A percentile compares a stretch with the other conserved stretches of the same genome.
These are phyloP conservation scores for Xylaria polymorpha DNA, from an alignment of 2,329 filamentous ascomycete species.

Conservation along the genomic window DNA sequence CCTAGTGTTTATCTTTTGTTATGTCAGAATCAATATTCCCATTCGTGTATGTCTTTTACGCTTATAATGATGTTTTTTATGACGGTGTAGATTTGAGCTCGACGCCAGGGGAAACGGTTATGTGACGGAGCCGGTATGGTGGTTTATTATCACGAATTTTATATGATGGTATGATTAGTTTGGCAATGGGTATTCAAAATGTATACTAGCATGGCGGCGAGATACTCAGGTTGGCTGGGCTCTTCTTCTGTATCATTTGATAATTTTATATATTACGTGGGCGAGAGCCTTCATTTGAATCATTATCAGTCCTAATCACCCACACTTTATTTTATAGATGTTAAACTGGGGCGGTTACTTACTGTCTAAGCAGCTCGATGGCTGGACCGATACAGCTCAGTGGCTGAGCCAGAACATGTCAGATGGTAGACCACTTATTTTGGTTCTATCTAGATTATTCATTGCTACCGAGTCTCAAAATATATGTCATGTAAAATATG, in stretches of 20 bases:
- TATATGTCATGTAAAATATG: no score
- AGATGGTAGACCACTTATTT: not conserved
- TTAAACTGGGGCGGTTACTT: not conserved
- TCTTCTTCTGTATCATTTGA: not conserved
- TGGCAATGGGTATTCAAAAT: constrained; percentile 7
- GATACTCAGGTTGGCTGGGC: constrained; percentile 6
- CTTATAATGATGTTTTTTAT: constrained; percentile 40
- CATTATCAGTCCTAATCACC: not conserved
- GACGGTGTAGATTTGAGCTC: constrained; percentile 29
- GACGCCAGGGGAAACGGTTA: constrained; percentile 3
- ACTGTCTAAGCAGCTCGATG: no score
- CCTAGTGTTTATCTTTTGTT: constrained; percentile 5
- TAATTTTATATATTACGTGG: not conserved
- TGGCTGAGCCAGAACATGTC: not conserved
- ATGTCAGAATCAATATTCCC: constrained; percentile 19
- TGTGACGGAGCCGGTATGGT: not conserved
- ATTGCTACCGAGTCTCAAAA: not conserved
- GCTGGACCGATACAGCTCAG: not conserved
- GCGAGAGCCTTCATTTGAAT: not conserved
- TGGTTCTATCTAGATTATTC: not conserved
- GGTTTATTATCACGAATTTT: constrained; percentile 18
- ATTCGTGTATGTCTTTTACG: constrained; percentile 42
- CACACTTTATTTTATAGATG: no score
- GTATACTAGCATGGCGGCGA: constrained; percentile 20
- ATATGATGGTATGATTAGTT: constrained; percentile 21